Base-by-base conservation (phyloP, 78 protist genomes). In the Dictyostelium discoideum region DNA sequence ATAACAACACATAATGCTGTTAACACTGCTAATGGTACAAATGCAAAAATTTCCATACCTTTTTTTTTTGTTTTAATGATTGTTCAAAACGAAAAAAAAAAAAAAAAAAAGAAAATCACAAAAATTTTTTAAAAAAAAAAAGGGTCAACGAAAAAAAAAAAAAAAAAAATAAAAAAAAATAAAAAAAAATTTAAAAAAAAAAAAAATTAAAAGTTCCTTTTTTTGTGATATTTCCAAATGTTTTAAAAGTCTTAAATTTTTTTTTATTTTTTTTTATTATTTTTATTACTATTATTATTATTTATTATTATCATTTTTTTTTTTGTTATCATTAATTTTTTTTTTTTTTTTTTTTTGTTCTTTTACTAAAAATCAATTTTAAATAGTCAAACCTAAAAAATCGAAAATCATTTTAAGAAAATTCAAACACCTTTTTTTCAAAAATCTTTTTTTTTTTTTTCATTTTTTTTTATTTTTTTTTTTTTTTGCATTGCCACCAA, bases 11-110 rank as follows among this genome's bases (percentile, higher is more conserved):
- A 90, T 13, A 80, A 24, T 16, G 24, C 40, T 60, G 95, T 82
- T 24, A 90, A 83, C 7, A 73, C 84, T 72, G 85, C 95, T 46
- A 90, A 90, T 82, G 95, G 95, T 32, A 90, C 87, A 50, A 90
- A 90, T 72, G 95, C 22, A 74, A 26, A 74, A 74, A 74, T 74
- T 74, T 32, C 40, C 81, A 74, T 42, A 42, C 3, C 46, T 72
- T 72, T 69, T 10, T 10, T 24, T n/a, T 65, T 3, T 72, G 79
- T 14, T 72, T 72, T 69, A 18, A 24, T 24, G 76, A 24, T 67
- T 65, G 5, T 24, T 24, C 32, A 69, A 69, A 69, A 11, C 77
- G 77, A 69, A 5, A n/a, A 69, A 24, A 69, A 69, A 67, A 67
- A 67, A 67, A 67, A 69, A 69, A 69, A 69, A 26, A 65, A 24